These are phyloP conservation scores for Blastocystis sp. DNA, from an alignment of 352 stramenopile species.

Conservation along the genomic window DNA sequence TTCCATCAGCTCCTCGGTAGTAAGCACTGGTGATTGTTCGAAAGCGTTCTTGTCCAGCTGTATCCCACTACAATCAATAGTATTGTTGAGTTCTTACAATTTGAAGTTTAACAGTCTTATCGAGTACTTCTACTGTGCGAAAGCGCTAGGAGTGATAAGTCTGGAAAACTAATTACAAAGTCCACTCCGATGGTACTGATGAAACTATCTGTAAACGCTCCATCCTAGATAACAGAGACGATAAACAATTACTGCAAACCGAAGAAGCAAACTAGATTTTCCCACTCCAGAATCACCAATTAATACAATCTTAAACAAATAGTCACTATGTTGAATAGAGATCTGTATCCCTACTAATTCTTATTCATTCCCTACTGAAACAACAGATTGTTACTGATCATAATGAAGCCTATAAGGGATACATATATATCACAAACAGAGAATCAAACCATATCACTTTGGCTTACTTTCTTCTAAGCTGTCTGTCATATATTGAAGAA, in stretches of 20 bases:
- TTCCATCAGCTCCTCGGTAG: conserved; percentile 81
- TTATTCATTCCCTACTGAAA: background rate
- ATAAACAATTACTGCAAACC: conserved; percentile 35
- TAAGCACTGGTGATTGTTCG: conserved; percentile 72
- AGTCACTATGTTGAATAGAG: background rate
- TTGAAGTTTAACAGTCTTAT: conserved; percentile 51
- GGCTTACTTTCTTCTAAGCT: background rate
- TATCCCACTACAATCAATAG: conserved; percentile 65
- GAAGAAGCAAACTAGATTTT: conserved; percentile 61
- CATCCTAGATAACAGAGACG: background rate
- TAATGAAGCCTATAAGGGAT: background rate
- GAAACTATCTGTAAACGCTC: conserved; percentile 57
- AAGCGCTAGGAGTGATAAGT: conserved; percentile 22
- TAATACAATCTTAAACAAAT: conserved; percentile 61
- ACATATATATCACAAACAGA: conserved; percentile 41
- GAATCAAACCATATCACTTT: background rate
- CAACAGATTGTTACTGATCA: background rate
- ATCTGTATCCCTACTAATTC: background rate
- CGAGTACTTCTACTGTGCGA: conserved; percentile 33
- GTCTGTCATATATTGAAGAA: conserved; percentile 25
- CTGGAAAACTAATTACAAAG: conserved; percentile 1
- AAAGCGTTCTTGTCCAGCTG: conserved; percentile 67
- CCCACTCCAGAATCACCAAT: conserved; percentile 59
- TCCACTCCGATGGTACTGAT: conserved; percentile 61
- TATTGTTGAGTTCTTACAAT: conserved; percentile 13